Evolutionary conservation across 2,329 filamentous ascomycete species (phyloP).

Genomic region (Ophiostoma angusticollis): DNA sequence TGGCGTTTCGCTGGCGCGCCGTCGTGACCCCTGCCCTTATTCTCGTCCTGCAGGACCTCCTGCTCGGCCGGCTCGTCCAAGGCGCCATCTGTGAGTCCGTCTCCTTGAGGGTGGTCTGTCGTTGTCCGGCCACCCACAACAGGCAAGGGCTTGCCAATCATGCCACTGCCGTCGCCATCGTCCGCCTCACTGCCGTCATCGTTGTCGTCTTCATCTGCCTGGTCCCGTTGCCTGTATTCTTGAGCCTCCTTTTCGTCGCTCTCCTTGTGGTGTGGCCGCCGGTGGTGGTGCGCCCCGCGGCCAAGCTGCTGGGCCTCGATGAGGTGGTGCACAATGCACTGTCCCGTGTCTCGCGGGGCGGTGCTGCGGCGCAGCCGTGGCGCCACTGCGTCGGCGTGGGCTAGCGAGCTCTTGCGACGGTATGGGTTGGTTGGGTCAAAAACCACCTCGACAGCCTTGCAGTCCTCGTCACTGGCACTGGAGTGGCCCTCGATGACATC

Average conservation of each 20-base stretch:
- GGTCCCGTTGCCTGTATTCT: neutral
- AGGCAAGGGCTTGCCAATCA: too few species aligned
- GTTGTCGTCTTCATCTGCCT: neutral
- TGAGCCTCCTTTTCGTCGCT: neutral
- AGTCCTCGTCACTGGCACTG: slow-evolving; percentile 39
- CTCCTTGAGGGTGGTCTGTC: too few species aligned
- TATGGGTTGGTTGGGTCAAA: slow-evolving; percentile 50
- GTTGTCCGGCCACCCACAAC: too few species aligned
- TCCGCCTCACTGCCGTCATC: too few species aligned
- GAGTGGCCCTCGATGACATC: slow-evolving; percentile 25
- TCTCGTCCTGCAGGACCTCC: slow-evolving; percentile 21
- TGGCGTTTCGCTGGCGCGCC: neutral
- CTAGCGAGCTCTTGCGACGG: slow-evolving; percentile 54
- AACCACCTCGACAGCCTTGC: slow-evolving; percentile 40
- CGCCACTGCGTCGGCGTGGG: slow-evolving; percentile 32
- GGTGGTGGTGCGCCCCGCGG: slow-evolving; percentile 12
- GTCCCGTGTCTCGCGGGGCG: slow-evolving; percentile 27
- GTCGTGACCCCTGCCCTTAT: slow-evolving; percentile 19
- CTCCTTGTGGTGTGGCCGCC: neutral
- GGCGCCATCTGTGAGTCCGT: too few species aligned
- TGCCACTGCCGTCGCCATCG: neutral
- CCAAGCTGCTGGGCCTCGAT: slow-evolving; percentile 41
- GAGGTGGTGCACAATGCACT: slow-evolving; percentile 54
- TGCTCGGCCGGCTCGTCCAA: slow-evolving; percentile 17
- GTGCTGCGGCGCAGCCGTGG: slow-evolving; percentile 23